phyloP scores from a whole-genome alignment of 2,329 filamentous ascomycete species.

The Beauveria medogensis region DNA sequence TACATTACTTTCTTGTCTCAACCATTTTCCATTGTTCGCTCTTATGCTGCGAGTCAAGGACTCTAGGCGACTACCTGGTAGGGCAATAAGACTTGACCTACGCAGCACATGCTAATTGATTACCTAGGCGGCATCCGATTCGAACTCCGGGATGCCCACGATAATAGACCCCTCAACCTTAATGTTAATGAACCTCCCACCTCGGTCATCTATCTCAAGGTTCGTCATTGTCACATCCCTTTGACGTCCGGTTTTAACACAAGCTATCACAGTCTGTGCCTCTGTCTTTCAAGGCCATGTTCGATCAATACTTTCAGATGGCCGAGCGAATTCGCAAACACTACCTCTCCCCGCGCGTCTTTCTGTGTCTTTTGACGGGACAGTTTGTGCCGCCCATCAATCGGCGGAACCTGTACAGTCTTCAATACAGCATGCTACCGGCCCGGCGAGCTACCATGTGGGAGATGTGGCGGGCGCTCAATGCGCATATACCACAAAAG shows the following conservation, averaged over 20 bases:
- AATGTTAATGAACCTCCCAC: conserved; percentile 49
- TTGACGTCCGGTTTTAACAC: background rate
- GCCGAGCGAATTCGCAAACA: conserved; percentile 88
- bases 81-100: conserved; percentile 14
- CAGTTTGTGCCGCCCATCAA: conserved; percentile 94
- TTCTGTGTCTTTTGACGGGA: conserved; percentile 80
- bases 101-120: conserved; percentile 7
- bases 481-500: conserved; percentile 38
- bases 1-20: conserved; percentile 84
- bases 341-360: conserved; percentile 81
- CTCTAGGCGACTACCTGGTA: conserved; percentile 76
- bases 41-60: conserved; percentile 95
- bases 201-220: conserved; percentile 81
- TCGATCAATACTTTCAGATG: conserved; percentile 95
- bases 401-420: conserved; percentile 84
- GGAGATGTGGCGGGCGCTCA: conserved; percentile 77
- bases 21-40: conserved; percentile 96
- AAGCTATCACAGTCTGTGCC: conserved; percentile 61
- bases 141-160: conserved; percentile 70
- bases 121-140: conserved; percentile 65
- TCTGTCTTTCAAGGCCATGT: conserved; percentile 85
- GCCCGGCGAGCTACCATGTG: conserved; percentile 68
- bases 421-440: conserved; percentile 97
- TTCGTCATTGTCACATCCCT: conserved; percentile 27
- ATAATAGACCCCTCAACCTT: conserved; percentile 33